These are phyloP conservation scores for Myxozyma vanderwaltii DNA, from an alignment of 805 yeast genomes.

Conservation along the genomic window DNA sequence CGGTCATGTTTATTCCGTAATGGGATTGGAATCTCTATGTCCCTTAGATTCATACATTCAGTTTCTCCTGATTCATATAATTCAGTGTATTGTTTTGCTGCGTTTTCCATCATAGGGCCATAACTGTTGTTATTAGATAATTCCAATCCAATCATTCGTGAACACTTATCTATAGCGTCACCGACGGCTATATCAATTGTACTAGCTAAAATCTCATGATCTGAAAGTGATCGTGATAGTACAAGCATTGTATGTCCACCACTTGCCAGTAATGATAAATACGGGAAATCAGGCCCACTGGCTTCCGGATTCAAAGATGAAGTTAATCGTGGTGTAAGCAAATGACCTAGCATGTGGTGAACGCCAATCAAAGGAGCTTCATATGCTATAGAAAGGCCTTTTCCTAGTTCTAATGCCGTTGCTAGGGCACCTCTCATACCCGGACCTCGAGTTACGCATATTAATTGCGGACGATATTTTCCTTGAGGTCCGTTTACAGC, in stretches of 20 bases:
- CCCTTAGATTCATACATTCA: not conserved
- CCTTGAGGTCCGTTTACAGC: constrained; percentile 4
- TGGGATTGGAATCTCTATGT: constrained; percentile 44
- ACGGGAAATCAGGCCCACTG: constrained; percentile 67
- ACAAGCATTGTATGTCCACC: constrained; percentile 97
- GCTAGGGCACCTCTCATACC: constrained; percentile 91
- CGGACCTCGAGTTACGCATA: constrained; percentile 93
- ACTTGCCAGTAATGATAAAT: constrained; percentile 74
- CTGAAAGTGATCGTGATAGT: constrained; percentile 55
- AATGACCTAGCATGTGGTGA: constrained; percentile 95
- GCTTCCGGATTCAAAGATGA: constrained; percentile 25
- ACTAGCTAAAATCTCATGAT: constrained; percentile 68
- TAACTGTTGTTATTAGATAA: constrained; percentile 67
- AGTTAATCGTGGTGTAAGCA: constrained; percentile 62
- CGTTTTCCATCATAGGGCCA: constrained; percentile 74
- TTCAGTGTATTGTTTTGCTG: not conserved
- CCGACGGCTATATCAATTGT: constrained; percentile 91
- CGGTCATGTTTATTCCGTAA: constrained; percentile 54
- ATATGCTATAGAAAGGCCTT: constrained; percentile 82
- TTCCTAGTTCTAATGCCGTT: constrained; percentile 80
- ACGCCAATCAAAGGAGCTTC: constrained; percentile 80
- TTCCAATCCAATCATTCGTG: constrained; percentile 74
- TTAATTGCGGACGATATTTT: constrained; percentile 57
- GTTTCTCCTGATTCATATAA: not conserved
- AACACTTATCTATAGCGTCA: constrained; percentile 90